Percentiles rank a stretch among this genome's conserved stretches.
Conservation (phyloP, 176 grass and related monocot species). For the Aegilops longissima region DNA sequence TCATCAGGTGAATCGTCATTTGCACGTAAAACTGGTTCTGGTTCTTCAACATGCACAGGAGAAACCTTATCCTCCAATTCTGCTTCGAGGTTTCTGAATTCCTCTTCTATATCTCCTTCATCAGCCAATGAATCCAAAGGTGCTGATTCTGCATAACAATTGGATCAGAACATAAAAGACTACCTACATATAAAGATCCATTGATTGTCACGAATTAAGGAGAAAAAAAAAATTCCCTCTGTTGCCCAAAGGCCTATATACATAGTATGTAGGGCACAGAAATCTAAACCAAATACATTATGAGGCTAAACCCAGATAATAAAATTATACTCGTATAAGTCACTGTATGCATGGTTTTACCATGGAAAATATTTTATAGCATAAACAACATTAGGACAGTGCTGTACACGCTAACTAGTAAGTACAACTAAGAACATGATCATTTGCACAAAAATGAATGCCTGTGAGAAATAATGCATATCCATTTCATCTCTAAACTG, state of each 20-base stretch:
- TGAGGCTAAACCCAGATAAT: neutral
- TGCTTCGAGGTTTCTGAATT: conserved; percentile 74
- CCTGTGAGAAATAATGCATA: neutral
- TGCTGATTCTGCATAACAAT: conserved; percentile 54
- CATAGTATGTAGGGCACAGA: neutral
- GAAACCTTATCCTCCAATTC: conserved; percentile 53
- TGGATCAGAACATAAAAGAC: conserved; percentile 10
- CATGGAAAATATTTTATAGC: conserved; percentile 2
- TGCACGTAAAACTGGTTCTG: conserved; percentile 30
- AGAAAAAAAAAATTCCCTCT: neutral
- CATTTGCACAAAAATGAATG: neutral
- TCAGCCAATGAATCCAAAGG: conserved; percentile 39
- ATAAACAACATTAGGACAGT: neutral
- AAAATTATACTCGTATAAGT: neutral
- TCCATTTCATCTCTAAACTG: neutral
- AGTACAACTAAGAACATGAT: conserved; percentile 6
- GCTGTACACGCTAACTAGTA: neutral
- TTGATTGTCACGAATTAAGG: conserved; percentile 6
- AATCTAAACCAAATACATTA: neutral
- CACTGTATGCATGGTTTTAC: conserved; percentile 6
- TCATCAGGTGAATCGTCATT: conserved; percentile 36
- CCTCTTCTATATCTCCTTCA: conserved; percentile 71
- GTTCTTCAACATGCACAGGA: conserved; percentile 33
- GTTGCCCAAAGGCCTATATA: neutral
- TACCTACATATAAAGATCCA: neutral